Conservation (phyloP, 1,284 basidiomycete genomes). For the Melampsora larici-populina region DNA sequence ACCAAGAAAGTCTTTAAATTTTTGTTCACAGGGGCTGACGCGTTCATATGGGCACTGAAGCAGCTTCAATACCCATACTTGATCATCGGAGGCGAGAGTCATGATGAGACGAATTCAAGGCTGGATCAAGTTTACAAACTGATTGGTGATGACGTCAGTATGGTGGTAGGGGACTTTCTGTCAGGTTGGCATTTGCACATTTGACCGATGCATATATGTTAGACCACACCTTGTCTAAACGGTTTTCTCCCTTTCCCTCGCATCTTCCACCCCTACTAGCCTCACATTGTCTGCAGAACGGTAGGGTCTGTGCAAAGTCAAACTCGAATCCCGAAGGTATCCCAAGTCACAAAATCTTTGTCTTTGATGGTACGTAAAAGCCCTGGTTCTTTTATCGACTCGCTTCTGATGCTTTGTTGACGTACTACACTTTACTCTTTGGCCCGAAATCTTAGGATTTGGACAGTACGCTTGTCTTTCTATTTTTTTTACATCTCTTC, state of each 20-base stretch:
- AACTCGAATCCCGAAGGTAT: conserved; percentile 9
- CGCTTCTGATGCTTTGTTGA: background rate
- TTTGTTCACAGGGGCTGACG: conserved; percentile 2
- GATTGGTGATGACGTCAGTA: background rate
- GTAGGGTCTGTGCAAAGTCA: conserved; percentile 14
- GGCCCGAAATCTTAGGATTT: conserved; percentile 9
- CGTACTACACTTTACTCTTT: background rate
- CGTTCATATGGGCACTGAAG: background rate
- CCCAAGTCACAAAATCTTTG: conserved; percentile 33
- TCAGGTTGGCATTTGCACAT: background rate
- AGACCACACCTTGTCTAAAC: background rate
- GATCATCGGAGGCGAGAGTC: background rate
- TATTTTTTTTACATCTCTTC: background rate
- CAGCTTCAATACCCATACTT: background rate
- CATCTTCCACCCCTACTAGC: background rate
- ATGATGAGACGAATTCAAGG: background rate
- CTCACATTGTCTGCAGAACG: background rate
- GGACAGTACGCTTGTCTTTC: conserved; percentile 25
- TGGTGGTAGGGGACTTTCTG: background rate
- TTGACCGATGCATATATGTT: too few relatives aligned
- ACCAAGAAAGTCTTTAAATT: too few relatives aligned
- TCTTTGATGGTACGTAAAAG: conserved; percentile 35
- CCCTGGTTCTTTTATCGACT: background rate
- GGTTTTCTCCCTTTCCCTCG: background rate
- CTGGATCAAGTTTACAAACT: background rate